phyloP scores from a whole-genome alignment of 805 yeast species.

The Saccharomycopsis babjevae region DNA sequence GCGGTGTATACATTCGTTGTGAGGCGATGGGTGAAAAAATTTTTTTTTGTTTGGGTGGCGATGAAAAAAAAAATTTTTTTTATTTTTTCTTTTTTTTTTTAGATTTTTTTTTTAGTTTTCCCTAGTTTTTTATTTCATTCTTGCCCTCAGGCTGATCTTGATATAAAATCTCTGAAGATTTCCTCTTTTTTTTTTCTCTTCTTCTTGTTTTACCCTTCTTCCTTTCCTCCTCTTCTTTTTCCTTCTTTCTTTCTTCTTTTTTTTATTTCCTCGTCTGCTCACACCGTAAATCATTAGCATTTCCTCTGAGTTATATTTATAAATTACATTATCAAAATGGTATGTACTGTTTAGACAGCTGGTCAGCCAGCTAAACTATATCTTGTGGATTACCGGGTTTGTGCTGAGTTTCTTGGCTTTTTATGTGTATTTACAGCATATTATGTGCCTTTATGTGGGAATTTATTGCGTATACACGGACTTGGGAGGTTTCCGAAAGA shows the following conservation, averaged over 20 bases:
- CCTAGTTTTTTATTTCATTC: not conserved
- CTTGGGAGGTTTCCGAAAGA: no score
- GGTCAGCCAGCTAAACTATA: no score
- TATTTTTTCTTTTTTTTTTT: not conserved
- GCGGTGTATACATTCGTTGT: not conserved
- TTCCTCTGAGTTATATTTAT: constrained; percentile 25
- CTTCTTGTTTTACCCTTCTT: not conserved
- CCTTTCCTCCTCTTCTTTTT: not conserved
- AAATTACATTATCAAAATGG: constrained; percentile 18
- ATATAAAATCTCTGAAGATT: not conserved
- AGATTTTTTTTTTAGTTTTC: not conserved
- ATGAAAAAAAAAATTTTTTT: constrained; percentile 3
- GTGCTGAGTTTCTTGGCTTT: not conserved
- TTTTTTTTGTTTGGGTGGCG: not conserved
- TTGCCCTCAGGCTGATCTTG: not conserved
- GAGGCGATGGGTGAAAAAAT: not conserved
- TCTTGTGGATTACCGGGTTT: no score
- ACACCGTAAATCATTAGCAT: constrained; percentile 30
- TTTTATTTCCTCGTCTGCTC: constrained; percentile 23
- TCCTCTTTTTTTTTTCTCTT: constrained; percentile 7
- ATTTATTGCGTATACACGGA: no score
- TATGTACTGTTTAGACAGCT: constrained; percentile 8
- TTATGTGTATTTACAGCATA: not conserved
- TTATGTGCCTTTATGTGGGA: no score
- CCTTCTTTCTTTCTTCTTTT: constrained; percentile 10